Conservation (phyloP, 78 protist genomes). For the Pigoraptor vietnamica region DNA sequence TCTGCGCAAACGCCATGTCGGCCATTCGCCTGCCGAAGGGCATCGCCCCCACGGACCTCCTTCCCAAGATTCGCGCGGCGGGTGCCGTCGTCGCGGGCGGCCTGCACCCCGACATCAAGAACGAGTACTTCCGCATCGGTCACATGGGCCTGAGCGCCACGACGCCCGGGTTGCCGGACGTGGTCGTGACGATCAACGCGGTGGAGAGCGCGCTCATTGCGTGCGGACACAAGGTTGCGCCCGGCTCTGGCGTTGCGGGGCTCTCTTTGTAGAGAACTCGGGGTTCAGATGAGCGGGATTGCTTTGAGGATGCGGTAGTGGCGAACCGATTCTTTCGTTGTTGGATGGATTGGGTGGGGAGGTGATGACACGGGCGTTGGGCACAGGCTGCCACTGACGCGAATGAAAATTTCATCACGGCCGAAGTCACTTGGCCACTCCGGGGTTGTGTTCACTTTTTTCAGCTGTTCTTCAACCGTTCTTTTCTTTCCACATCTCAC, state of each 20-base stretch:
- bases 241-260: background rate
- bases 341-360: too few relatives aligned
- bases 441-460: too few relatives aligned
- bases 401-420: too few relatives aligned
- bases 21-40: background rate
- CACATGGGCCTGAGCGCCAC: background rate
- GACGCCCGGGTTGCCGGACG: background rate
- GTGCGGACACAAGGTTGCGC: background rate
- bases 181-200: background rate
- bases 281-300: too few relatives aligned
- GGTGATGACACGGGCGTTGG: too few relatives aligned
- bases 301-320: too few relatives aligned
- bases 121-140: background rate
- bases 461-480: too few relatives aligned
- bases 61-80: background rate
- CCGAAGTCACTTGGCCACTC: too few relatives aligned
- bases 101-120: background rate
- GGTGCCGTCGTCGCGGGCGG: background rate
- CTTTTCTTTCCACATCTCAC: too few relatives aligned
- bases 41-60: background rate
- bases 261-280: too few relatives aligned
- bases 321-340: background rate
- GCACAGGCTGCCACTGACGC: too few relatives aligned
- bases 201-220: background rate
- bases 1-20: background rate